Conservation (phyloP, 345 rosid genomes). For the Eucalyptus guilfoylei region DNA sequence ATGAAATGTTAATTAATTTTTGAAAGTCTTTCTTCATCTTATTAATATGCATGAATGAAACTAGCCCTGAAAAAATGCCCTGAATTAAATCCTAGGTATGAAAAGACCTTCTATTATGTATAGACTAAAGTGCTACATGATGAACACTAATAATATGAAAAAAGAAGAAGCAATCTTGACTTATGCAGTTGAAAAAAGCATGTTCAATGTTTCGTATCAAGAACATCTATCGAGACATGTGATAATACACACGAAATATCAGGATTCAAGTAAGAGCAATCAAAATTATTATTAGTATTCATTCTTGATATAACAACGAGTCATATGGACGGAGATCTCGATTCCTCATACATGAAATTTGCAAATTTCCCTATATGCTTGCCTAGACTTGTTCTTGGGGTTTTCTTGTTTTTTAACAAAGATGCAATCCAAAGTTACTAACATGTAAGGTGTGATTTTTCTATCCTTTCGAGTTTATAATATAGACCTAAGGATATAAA, state of each 20-base stretch:
- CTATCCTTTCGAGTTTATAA: neutral
- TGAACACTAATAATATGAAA: neutral
- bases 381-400: neutral
- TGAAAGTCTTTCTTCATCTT: neutral
- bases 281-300: neutral
- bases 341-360: neutral
- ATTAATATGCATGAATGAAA: neutral
- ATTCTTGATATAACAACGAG: neutral
- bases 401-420: neutral
- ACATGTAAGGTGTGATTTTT: neutral
- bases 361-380: neutral
- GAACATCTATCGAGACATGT: neutral
- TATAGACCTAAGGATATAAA: too few species aligned
- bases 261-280: neutral
- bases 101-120: neutral
- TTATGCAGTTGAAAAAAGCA: neutral
- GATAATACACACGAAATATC: too few species aligned
- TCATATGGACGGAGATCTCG: accelerated
- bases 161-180: neutral
- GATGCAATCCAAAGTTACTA: neutral
- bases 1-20: neutral
- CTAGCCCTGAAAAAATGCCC: neutral
- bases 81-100: neutral
- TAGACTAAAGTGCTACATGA: neutral
- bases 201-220: neutral